phyloP scores from a whole-genome alignment of 768 basidiomycete genomes.

The Hericium coralloides region DNA sequence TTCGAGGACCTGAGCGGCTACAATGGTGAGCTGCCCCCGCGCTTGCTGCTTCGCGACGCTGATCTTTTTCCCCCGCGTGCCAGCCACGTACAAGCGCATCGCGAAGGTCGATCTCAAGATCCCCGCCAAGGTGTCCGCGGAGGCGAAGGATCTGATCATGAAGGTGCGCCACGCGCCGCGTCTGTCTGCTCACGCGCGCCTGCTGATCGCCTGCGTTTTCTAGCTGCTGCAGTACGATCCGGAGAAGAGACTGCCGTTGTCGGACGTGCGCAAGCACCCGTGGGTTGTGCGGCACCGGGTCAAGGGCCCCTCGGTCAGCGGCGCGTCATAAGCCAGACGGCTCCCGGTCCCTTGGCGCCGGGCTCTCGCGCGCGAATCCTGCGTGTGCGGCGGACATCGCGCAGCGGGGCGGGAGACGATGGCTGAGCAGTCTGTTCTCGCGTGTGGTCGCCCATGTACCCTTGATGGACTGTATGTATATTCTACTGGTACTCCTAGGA shows the following conservation, averaged over 20 bases:
- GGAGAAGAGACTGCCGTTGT: constrained; percentile 35
- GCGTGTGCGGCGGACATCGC: background rate
- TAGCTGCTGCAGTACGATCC: constrained; percentile 65
- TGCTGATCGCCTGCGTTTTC: background rate
- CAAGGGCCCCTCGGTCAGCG: constrained; percentile 11
- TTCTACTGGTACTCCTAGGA: background rate
- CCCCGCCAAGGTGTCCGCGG: constrained; percentile 30
- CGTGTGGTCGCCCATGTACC: background rate
- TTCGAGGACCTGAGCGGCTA: constrained; percentile 83
- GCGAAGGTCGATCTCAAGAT: constrained; percentile 69
- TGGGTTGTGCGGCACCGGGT: constrained; percentile 24
- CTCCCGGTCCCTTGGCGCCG: background rate
- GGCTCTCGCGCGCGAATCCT: background rate
- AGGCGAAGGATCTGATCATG: constrained; percentile 38
- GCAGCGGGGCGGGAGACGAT: background rate
- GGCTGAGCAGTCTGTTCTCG: background rate
- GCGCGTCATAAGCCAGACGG: background rate
- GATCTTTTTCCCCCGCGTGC: constrained; percentile 1
- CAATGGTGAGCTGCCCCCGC: constrained; percentile 42
- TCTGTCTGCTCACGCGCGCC: constrained; percentile 6
- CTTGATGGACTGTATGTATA: background rate
- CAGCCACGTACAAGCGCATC: constrained; percentile 88
- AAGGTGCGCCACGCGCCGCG: constrained; percentile 22
- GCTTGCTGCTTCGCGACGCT: constrained; percentile 6
- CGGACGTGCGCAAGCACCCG: constrained; percentile 35